Base-by-base conservation (phyloP, 2,329 filamentous ascomycete species). In the Aspergillus alliaceus region DNA sequence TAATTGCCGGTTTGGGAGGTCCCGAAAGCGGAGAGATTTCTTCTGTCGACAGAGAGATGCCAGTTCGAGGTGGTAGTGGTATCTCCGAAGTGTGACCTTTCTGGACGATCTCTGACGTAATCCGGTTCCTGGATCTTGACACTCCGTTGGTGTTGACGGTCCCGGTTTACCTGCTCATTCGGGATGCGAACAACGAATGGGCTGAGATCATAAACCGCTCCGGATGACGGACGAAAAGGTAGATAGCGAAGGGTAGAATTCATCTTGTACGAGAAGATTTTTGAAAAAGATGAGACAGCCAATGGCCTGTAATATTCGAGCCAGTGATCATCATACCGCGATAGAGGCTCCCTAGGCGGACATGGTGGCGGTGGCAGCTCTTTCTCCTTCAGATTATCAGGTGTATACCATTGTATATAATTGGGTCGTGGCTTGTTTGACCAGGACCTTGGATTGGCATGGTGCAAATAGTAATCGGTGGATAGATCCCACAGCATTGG, bases 401-500 rank as follows among this genome's bases (percentile, higher is more conserved):
- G 88, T 0, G 87, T 95, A 72, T 86, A 98, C 95, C 95, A 99
- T 55, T 89, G 80, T 60, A 95, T 93, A 72, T 99, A 99, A 69
- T 90, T 85, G 31, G 87, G 83, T 15, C 81, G 77, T 25, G 74
- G 77, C 57, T 84, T 85, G 15, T 85, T 79, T 2, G 87, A 83
- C 85, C 90, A 93, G 4, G 82, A 80, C 52, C 89, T 84, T 0
- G 95, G 95, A 71, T 96, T 84, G 32, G 88, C 86, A 68, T 99
- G 93, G 69, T 99, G 95, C 6, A 99, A 86, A 67, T 98, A 96
- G 75, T 98, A 97, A 72, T 99, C 95, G 3, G 92, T 96, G 2
- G 89, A 83, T 7, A 99, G 82, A 70, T 99, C 95, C 95, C 95
- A 99, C 2, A 99, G 82, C 91, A 98, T 93, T 0, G 95, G 95